A percentile compares a stretch with the other conserved stretches of the same genome.
Evolutionary conservation across 768 basidiomycete genomes (phyloP).

Genomic region (Wakefieldia striispora): DNA sequence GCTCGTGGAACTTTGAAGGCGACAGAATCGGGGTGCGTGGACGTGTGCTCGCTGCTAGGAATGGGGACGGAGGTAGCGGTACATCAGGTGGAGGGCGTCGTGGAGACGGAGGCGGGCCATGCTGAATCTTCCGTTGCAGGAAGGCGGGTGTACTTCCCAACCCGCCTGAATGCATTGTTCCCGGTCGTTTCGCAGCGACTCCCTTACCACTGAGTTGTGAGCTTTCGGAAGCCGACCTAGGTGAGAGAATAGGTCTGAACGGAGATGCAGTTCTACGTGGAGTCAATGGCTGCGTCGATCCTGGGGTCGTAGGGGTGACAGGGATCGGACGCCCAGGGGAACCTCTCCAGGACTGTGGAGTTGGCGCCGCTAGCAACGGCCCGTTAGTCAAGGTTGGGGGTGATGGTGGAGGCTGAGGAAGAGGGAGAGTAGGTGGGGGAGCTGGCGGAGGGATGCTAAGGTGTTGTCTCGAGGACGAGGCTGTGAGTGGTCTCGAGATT

Average conservation of each 20-base stretch:
- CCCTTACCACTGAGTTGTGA: slow-evolving; percentile 10
- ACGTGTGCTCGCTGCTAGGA: neutral
- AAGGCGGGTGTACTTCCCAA: slow-evolving; percentile 23
- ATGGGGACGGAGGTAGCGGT: slow-evolving; percentile 29
- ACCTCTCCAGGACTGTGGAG: slow-evolving; percentile 8
- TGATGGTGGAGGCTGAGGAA: slow-evolving; percentile 28
- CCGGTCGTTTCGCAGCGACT: slow-evolving; percentile 14
- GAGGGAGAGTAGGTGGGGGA: slow-evolving; percentile 31
- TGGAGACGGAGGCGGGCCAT: slow-evolving; percentile 24
- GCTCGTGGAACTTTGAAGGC: slow-evolving; percentile 33
- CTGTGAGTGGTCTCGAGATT: slow-evolving; percentile 7
- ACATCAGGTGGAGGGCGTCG: slow-evolving; percentile 28
- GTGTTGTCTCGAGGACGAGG: slow-evolving; percentile 26
- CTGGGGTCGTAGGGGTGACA: slow-evolving; percentile 4
- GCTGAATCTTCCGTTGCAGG: slow-evolving; percentile 29
- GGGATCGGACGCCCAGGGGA: slow-evolving; percentile 18
- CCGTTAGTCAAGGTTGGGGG: slow-evolving; percentile 4
- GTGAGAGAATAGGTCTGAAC: slow-evolving; percentile 21
- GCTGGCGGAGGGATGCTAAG: slow-evolving; percentile 28
- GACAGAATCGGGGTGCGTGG: slow-evolving; percentile 12
- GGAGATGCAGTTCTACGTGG: slow-evolving; percentile 20
- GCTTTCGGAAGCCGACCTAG: slow-evolving; percentile 7
- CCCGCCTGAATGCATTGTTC: slow-evolving; percentile 1
- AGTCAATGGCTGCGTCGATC: slow-evolving; percentile 14
- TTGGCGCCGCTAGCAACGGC: slow-evolving; percentile 1